Evolutionary conservation across 441 rosid genomes (phyloP).

Genomic region (Biscutella laevigata): DNA sequence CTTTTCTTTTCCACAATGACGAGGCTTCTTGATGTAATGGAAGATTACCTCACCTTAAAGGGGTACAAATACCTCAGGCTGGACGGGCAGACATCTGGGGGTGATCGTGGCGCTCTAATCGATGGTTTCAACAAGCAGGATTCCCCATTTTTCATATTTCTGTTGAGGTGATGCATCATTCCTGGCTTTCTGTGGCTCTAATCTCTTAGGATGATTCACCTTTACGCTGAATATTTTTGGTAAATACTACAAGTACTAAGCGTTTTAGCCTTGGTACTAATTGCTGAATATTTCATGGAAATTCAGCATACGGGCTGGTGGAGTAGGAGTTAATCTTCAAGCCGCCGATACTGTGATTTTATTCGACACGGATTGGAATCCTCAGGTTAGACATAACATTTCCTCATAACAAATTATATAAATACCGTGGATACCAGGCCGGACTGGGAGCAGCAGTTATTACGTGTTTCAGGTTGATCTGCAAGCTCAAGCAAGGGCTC

Average conservation of each 20-base stretch:
- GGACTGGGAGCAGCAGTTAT: neutral
- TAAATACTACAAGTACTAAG: slow-evolving; percentile 1
- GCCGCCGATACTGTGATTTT: slow-evolving; percentile 89
- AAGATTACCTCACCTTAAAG: slow-evolving; percentile 86
- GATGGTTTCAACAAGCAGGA: slow-evolving; percentile 67
- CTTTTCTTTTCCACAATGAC: slow-evolving; percentile 97
- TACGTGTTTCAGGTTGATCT: slow-evolving; percentile 14
- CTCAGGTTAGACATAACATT: slow-evolving; percentile 44
- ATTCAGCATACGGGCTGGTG: slow-evolving; percentile 73
- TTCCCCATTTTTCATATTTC: slow-evolving; percentile 81
- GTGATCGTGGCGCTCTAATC: slow-evolving; percentile 94
- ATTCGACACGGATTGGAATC: slow-evolving; percentile 95
- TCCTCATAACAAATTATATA: neutral
- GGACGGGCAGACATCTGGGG: slow-evolving; percentile 93
- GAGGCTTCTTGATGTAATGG: slow-evolving; percentile 90
- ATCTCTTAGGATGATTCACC: neutral
- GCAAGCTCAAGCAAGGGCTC: slow-evolving; percentile 89
- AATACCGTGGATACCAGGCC: neutral
- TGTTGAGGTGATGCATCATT: slow-evolving; percentile 41
- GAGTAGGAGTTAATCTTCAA: slow-evolving; percentile 93
- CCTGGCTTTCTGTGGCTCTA: slow-evolving; percentile 4
- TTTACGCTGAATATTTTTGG: neutral
- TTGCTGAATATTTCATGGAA: slow-evolving; percentile 3
- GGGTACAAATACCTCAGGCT: slow-evolving; percentile 70
- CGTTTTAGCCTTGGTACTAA: neutral